A percentile compares a stretch with the other conserved stretches of the same genome.
These are phyloP conservation scores for Serendipita sp. DNA, from an alignment of 1,284 basidiomycete genomes.

Conservation along the genomic window DNA sequence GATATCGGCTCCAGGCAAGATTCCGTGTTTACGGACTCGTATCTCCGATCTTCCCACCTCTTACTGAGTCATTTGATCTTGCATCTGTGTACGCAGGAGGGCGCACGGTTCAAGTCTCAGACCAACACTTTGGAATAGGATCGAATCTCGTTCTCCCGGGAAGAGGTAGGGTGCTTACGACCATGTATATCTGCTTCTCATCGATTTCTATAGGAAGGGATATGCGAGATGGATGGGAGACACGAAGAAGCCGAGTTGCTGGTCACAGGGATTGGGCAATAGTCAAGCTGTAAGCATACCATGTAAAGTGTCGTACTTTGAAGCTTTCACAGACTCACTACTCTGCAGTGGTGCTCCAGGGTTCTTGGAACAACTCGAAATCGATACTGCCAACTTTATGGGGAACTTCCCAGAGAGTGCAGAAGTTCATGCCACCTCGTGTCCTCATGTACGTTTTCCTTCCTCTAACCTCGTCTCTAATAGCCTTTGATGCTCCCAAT, in stretches of 20 bases:
- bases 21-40: constrained; percentile 84
- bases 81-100: constrained; percentile 87
- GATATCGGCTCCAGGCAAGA: constrained; percentile 43
- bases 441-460: constrained; percentile 29
- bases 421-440: constrained; percentile 58
- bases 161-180: constrained; percentile 34
- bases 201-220: constrained; percentile 37
- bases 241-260: constrained; percentile 67
- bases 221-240: constrained; percentile 99
- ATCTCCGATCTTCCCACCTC: constrained; percentile 42
- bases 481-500: constrained; percentile 6
- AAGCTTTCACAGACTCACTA: neutral
- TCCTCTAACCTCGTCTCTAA: constrained; percentile 10
- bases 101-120: constrained; percentile 62
- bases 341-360: constrained; percentile 47
- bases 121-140: constrained; percentile 92
- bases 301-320: neutral
- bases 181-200: neutral
- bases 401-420: constrained; percentile 92
- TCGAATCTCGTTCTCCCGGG: constrained; percentile 86
- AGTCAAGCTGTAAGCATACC: constrained; percentile 62
- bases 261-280: constrained; percentile 86
- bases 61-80: constrained; percentile 54
- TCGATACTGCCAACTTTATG: constrained; percentile 92
- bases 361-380: constrained; percentile 59